Evolutionary conservation across 352 stramenopile species (phyloP), one percentile per base, ranked within the genome.

Genomic region (Phytophthora foliorum): DNA sequence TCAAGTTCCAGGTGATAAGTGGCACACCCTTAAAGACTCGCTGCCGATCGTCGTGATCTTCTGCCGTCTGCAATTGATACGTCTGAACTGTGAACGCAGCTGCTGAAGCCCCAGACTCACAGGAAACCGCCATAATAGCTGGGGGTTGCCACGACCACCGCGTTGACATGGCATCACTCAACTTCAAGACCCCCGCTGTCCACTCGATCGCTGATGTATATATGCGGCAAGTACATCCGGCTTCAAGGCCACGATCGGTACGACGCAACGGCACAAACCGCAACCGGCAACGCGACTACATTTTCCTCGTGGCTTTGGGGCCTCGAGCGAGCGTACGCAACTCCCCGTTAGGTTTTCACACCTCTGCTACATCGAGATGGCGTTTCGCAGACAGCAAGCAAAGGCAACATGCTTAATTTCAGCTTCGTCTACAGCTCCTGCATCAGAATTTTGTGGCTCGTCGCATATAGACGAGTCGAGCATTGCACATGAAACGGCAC

Each of bases 391-490:
- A 57, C 50, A 59, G 34, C 52, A 36, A 50, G 34, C 36, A 45
- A 32, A 29, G 49, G 29, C 21, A 56, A 17, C 25, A 6, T 29
- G 25, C 25, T 29, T 29, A 29, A 29, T 29, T 29, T 29, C 6
- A 49, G 36, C 50, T 61, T 61, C 54, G 54, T 61, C 54, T 61
- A 52, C 54, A 29, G 38, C 53, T 50, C 25, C 16, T 38, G 38
- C 38, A 27, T 14, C 34, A 48, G 34, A 41, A 41, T 41, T 31
- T 58, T 34, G 21, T 52, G 36, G n/a, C 36, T 67, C 58, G 58
- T 67, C 58, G 49, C 58, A 60, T 67, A 53, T 69, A 63, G 52
- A 64, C 53, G 61, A 69, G 61, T 56, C 62, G 46, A 57, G 53
- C 38, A 54, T 51, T 62, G 51, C 46, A 53, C 45, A 39, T 39